A percentile compares a stretch with the other conserved stretches of the same genome.
These are phyloP conservation scores for Bifiguratus adelaidae DNA, from an alignment of 192 early-diverging fungal species.

Conservation along the genomic window DNA sequence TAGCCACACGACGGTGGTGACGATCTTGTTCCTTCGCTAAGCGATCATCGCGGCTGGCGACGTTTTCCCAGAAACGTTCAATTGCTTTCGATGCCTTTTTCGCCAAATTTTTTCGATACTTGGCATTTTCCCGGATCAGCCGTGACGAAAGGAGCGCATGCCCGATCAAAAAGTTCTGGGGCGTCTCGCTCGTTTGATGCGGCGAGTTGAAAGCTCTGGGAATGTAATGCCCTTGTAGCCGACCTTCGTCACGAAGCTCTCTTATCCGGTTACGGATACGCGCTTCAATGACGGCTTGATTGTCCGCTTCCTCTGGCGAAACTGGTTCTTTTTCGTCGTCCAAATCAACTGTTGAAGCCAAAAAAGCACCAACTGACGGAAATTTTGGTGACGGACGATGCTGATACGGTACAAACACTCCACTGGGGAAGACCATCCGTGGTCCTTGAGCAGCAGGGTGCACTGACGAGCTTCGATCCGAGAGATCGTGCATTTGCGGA, in stretches of 20 bases:
- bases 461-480: conserved; percentile 4
- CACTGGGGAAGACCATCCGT: not conserved
- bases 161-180: too few relatives aligned
- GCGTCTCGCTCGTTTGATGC: conserved; percentile 31
- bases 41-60: conserved; percentile 38
- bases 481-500: conserved; percentile 9
- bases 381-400: conserved; percentile 16
- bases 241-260: conserved; percentile 27
- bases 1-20: conserved; percentile 40
- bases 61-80: conserved; percentile 38
- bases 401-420: conserved; percentile 8
- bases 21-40: conserved; percentile 35
- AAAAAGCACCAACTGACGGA: conserved; percentile 26
- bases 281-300: conserved; percentile 22
- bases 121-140: conserved; percentile 23
- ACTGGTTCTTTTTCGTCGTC: conserved; percentile 48
- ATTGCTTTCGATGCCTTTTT: conserved; percentile 40
- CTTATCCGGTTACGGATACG: conserved; percentile 28
- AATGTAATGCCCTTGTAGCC: conserved; percentile 20
- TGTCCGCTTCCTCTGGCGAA: conserved; percentile 27
- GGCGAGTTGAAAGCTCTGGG: conserved; percentile 23
- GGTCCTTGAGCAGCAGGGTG: not conserved
- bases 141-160: conserved; percentile 20
- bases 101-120: conserved; percentile 25
- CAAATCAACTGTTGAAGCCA: conserved; percentile 40